Percentiles rank a stretch among this genome's conserved stretches.
Conservation (phyloP, 129 eudicot species). For the Apium graveolens region DNA sequence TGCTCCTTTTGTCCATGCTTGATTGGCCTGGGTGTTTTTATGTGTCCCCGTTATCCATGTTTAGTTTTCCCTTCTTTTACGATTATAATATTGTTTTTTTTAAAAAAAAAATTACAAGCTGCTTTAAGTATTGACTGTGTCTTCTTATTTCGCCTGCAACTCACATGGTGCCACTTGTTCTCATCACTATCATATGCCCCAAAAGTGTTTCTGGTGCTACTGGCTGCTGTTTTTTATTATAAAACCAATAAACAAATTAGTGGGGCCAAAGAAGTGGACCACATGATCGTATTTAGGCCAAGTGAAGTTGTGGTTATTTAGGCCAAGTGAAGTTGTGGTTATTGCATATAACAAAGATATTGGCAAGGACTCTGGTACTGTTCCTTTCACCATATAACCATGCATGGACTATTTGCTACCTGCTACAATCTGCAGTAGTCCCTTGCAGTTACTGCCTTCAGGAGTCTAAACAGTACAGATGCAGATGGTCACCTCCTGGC, state of each 20-base stretch:
- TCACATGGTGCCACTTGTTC: too few relatives aligned
- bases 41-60: too few relatives aligned
- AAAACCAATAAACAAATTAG: not conserved
- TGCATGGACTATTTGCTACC: not conserved
- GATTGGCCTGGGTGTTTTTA: too few relatives aligned
- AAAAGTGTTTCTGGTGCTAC: not conserved
- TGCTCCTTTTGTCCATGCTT: too few relatives aligned
- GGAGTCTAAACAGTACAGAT: not conserved
- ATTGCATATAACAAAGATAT: not conserved
- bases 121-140: too few relatives aligned
- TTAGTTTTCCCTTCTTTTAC: too few relatives aligned
- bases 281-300: not conserved
- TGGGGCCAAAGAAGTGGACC: not conserved
- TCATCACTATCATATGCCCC: not conserved
- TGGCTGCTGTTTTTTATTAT: not conserved
- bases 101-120: too few relatives aligned
- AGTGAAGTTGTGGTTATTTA: not conserved
- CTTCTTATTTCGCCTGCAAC: too few relatives aligned
- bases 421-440: not conserved
- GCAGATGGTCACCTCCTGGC: not conserved
- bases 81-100: too few relatives aligned
- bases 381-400: not conserved
- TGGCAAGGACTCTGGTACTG: not conserved
- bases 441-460: not conserved
- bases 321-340: not conserved